A percentile compares a stretch with the other conserved stretches of the same genome.
Conservation (phyloP, 2,329 filamentous ascomycete genomes). For the Myrmaecium sp. region DNA sequence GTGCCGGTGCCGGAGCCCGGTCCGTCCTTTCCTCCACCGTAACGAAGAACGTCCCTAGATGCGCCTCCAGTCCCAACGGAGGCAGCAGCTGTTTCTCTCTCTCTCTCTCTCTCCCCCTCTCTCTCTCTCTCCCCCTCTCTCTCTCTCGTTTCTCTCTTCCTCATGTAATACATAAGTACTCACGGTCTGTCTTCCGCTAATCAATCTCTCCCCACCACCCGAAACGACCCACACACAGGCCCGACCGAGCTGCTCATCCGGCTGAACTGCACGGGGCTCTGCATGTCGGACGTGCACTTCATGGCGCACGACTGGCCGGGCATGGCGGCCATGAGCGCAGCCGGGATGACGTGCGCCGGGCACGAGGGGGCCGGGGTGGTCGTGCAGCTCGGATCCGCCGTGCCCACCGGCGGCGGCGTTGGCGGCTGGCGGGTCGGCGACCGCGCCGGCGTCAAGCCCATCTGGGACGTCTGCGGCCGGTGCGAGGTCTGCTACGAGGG, state of each 20-base stretch:
- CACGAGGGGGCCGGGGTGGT: conserved; percentile 1
- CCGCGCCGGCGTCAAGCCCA: conserved; percentile 10
- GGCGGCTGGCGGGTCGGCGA: conserved; percentile 7
- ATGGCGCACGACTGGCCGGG: conserved; percentile 8
- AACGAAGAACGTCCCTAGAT: no score
- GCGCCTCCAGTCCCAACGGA: no score
- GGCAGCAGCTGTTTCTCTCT: not conserved
- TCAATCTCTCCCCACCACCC: not conserved
- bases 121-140: not conserved
- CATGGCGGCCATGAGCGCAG: conserved; percentile 4
- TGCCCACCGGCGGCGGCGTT: conserved; percentile 34
- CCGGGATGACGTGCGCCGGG: conserved; percentile 7
- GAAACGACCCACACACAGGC: no score
- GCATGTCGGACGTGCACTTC: conserved; percentile 1
- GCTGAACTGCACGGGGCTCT: conserved; percentile 1
- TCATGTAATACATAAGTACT: no score
- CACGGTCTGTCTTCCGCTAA: no score
- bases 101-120: not conserved
- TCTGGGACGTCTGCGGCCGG: conserved; percentile 1
- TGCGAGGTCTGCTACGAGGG: conserved; percentile 1
- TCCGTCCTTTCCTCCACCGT: conserved; percentile 8
- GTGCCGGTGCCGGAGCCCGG: conserved; percentile 31
- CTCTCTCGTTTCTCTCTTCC: conserved; percentile 1
- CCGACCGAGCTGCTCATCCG: conserved; percentile 13
- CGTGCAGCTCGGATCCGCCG: conserved; percentile 32